Base-by-base conservation (phyloP, 257 asterid species). In the Lycium barbarum region DNA sequence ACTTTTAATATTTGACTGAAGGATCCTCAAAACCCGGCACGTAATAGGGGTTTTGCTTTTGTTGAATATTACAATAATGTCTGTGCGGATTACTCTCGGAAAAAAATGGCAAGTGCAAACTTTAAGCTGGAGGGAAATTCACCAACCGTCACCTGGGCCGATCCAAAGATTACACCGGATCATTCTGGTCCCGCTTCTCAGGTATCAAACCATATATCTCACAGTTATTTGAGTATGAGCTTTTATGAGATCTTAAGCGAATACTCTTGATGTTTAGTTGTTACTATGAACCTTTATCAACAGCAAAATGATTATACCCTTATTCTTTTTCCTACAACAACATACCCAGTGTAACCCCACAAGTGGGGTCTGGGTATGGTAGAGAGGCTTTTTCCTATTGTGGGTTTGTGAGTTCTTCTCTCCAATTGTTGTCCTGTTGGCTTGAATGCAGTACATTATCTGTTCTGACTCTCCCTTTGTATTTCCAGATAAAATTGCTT, bases 101-200 rank as follows among this genome's bases (percentile, higher is more conserved):
- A 90, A 87, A 89, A 91, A 89, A 90, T 96, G 98, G 81, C 93
- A 76, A 86, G 87, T 84, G 90, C 87, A 20, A 89, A 87, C 88
- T 94, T 94, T 89, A 96, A 93, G 92, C 87, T 96, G 79, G 97
- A 94, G 70, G 96, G 97, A 35, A 92, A 93, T 85, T 86, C 93
- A 55, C 99, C 98, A 57, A 94, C 98, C 36, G 96, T 94, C 83
- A 93, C 97, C 74, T 96, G 99, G 99, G 98, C 98, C 73, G 98
- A 94, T 85, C 98, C 99, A 68, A 94, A 96, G 91, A 93, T 92
- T 80, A 88, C 93, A 35, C 89, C 95, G 18, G 98, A 94, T 87
- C 93, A 91, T 89, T 94, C 98, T 81, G 92, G 95, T 67, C 97
- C 95, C 71, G 88, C 97, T 86, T 86, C 94, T 86, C 99, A 94